Conservation (phyloP, 345 rosid species). For the Hirschfeldia incana region DNA sequence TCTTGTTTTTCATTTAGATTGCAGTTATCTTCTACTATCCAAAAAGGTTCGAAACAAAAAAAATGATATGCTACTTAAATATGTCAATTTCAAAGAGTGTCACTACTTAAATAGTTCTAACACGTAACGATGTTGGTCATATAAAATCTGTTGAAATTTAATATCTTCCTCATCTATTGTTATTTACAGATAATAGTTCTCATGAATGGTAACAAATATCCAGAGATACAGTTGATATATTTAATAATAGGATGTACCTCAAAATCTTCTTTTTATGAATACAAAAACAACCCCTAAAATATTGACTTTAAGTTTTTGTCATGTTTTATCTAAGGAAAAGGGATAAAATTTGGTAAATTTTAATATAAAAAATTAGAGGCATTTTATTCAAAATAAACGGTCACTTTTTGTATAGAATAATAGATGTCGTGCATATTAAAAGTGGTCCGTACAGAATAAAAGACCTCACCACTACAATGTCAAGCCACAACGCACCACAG, state of each 20-base stretch:
- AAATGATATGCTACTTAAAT: too few species aligned
- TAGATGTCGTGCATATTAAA: not conserved
- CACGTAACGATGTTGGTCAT: not conserved
- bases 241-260: not conserved
- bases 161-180: not conserved
- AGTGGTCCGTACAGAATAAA: not conserved
- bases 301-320: not conserved
- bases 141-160: slow-evolving; percentile 20
- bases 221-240: not conserved
- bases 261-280: not conserved
- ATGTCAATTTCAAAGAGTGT: not conserved
- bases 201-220: slow-evolving; percentile 11
- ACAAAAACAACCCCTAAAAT: not conserved
- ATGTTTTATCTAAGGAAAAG: not conserved
- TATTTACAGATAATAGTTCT: not conserved
- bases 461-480: slow-evolving; percentile 1
- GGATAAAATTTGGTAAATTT: not conserved
- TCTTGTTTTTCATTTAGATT: not conserved
- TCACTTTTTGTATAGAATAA: not conserved
- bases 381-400: not conserved
- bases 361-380: not conserved
- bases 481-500: slow-evolving; percentile 32
- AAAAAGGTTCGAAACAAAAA: not conserved
- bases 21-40: not conserved
- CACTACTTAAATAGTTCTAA: not conserved